Evolutionary conservation across 169 alveolate species (phyloP), one percentile per base, ranked within the genome.

Genomic region (Perkinsus chesapeaki): DNA sequence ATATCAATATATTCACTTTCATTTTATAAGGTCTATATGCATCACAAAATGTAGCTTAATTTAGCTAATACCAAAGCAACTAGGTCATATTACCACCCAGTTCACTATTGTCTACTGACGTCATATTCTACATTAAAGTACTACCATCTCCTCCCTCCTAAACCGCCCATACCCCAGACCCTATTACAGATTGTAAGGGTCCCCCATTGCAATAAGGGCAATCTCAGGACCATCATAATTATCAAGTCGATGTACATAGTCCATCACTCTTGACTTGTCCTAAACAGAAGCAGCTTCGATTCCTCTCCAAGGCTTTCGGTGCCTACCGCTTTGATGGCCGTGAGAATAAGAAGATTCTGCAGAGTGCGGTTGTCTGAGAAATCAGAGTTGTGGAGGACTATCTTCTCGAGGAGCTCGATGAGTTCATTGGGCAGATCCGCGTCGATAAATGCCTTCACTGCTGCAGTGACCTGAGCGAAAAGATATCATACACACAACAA

Each of bases 391-490:
- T 99, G 99, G 94, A 98, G 96, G 94, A 98, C 98, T 93, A 98
- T 97, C 97, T 99, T 98, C 96, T 98, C 99, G 91, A 99, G 96
- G 48, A 99, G 97, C 94, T 98, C 99, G 95, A 98, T 98, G 94
- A 99, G 96, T 95, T 98, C 99, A 92, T 96, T 97, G 91, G 98
- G 99, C 94, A 98, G 93, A 94, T 98, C 99, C 90, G 99, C 99
- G 96, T 98, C 98, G 96, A 99, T 98, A 95, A 99, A 99, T 27
- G 99, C 99, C 96, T 99, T 98, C 92, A 99, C 99, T 0, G 99
- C 98, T 39, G 98, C 98, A 23, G 99, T 97, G 47, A 98, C 98
- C 94, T 96, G 38, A 39, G 73, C 27, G 73, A 72, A 48, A 82
- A 93, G 60, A 43, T 43, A 39, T 92, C 60, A 72, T 92, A 91